Base-by-base conservation (phyloP, 768 basidiomycete genomes). In the Pleurotus cornucopiae region DNA sequence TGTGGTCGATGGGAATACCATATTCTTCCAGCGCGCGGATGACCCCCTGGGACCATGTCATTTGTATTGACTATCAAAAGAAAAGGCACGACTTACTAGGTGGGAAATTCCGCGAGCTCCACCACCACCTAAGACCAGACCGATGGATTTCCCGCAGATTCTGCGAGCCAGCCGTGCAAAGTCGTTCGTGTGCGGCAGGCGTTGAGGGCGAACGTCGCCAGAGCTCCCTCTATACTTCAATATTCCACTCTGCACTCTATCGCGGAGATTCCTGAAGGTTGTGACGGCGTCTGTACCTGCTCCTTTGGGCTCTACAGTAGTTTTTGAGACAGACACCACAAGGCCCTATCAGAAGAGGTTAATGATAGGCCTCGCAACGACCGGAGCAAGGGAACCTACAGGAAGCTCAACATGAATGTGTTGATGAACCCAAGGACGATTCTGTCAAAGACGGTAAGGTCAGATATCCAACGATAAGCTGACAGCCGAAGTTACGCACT, bases 101-200 rank as follows among this genome's bases (percentile, higher is more conserved):
- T 76, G 74, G 14, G 74, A 71, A 54, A 79, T 74, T 48, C 79
- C 97, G 41, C 97, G 81, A 13, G 95, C 97, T 14, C 97, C 97
- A n/a, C 97, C 97, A 5, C 97, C 97, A 16, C 97, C 97, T 1
- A 99, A 80, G 5, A 98, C 94, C 44, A 99, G 73, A 1, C 95
- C 97, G 57, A 98, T 89, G 6, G 91, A 92, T 63, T 86, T 91
- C 12, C 95, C 97, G 65, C 94, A 97, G 38, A 98, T 82, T 49
- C 94, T 74, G 55, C 97, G 76, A 1, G 97, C 97, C 39, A 99
- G 73, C 18, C 97, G 80, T 6, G 94, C 87, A 67, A 98, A 98
- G 67, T 99, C 97, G 61, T 88, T 94, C 60, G 82, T 83, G 66
- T 94, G 86, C 4, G 89, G 82, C n/a, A 85, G 82, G 1, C 90